A percentile compares a stretch with the other conserved stretches of the same genome.
Conservation (phyloP, 371 early-diverging fungal species). For the Rhizomucor miehei region DNA sequence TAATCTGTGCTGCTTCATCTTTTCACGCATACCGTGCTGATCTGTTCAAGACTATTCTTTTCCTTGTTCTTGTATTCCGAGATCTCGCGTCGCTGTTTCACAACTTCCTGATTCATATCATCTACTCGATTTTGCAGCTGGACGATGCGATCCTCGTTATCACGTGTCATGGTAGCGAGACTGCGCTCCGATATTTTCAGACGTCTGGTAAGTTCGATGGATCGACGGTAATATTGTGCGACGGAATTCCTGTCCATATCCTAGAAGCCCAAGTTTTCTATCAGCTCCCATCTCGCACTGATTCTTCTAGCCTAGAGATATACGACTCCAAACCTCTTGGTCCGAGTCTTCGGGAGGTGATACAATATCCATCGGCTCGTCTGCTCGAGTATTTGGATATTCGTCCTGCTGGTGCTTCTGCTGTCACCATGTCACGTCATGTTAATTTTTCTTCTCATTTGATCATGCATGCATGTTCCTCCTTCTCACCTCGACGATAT, state of each 20-base stretch:
- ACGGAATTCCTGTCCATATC: slow-evolving; percentile 20
- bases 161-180: slow-evolving; percentile 49
- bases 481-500: no score
- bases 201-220: slow-evolving; percentile 47
- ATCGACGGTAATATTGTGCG: slow-evolving; percentile 50
- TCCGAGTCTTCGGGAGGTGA: no score
- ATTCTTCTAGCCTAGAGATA: not conserved
- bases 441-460: no score
- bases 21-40: slow-evolving; percentile 36
- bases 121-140: slow-evolving; percentile 49
- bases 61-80: slow-evolving; percentile 54
- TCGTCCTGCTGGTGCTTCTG: not conserved
- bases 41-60: slow-evolving; percentile 51
- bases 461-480: no score
- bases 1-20: not conserved
- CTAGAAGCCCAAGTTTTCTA: slow-evolving; percentile 2
- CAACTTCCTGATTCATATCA: slow-evolving; percentile 47
- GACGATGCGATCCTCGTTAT: slow-evolving; percentile 52
- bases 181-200: slow-evolving; percentile 48
- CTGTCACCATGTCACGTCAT: no score
- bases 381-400: not conserved
- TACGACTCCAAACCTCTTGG: no score
- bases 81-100: slow-evolving; percentile 45
- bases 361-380: no score
- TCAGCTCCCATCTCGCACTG: not conserved